Evolutionary conservation across 345 rosid genomes (phyloP).

Genomic region (Barbarea vulgaris): DNA sequence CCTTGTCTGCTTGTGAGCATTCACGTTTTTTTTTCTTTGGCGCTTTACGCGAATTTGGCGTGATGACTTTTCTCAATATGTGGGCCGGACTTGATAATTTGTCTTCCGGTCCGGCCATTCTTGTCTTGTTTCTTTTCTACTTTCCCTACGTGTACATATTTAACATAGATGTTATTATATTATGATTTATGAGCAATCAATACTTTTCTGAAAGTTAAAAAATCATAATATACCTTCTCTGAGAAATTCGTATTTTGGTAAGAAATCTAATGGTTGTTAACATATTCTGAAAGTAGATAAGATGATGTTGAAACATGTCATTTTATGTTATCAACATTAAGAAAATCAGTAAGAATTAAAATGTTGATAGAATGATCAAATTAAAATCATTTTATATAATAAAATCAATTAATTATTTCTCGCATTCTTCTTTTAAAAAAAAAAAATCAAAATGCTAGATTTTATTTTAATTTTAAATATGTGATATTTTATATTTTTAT

Average conservation of each 20-base stretch:
- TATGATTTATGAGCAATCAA: neutral
- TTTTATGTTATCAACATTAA: neutral
- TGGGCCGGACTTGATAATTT: slow-evolving; percentile 23
- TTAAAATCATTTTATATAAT: neutral
- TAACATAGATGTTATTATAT: neutral
- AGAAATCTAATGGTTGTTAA: neutral
- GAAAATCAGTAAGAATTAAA: too few relatives aligned
- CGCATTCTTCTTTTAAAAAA: neutral
- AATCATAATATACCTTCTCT: too few relatives aligned
- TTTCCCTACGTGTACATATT: neutral
- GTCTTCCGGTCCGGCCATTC: neutral
- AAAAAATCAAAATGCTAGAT: neutral
- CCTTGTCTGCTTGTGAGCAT: slow-evolving; percentile 7
- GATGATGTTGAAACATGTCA: neutral
- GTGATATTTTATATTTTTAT: too few relatives aligned
- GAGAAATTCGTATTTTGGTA: neutral
- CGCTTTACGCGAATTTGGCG: slow-evolving; percentile 26
- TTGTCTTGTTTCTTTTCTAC: slow-evolving; percentile 20
- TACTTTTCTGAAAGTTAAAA: neutral
- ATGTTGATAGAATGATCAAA: too few relatives aligned
- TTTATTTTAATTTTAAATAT: too few relatives aligned
- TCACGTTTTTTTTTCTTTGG: slow-evolving; percentile 21
- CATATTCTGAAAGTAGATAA: neutral
- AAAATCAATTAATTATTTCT: neutral
- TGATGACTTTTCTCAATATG: slow-evolving; percentile 24